phyloP scores from a whole-genome alignment of 2,329 filamentous ascomycete species.

The Emmonsiellopsis sp. region DNA sequence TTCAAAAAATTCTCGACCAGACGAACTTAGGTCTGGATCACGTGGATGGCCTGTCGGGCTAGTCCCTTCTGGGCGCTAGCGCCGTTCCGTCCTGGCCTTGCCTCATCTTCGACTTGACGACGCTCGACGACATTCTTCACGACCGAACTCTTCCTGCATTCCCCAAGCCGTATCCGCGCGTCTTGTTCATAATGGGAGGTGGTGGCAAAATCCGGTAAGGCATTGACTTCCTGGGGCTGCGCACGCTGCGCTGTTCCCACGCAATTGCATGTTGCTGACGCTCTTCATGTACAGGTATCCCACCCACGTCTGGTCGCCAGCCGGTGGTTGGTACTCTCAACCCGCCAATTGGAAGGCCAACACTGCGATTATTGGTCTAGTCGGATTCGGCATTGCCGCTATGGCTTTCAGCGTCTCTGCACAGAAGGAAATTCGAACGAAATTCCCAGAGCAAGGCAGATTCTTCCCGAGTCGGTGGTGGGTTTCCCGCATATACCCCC shows the following conservation, averaged over 20 bases:
- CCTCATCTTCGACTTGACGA: neutral
- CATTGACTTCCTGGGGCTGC: slow-evolving; percentile 39
- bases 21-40: slow-evolving; percentile 25
- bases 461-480: slow-evolving; percentile 83
- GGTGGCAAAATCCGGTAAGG: slow-evolving; percentile 66
- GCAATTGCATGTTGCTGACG: slow-evolving; percentile 8
- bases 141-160: slow-evolving; percentile 6
- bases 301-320: slow-evolving; percentile 98
- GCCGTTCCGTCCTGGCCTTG: slow-evolving; percentile 5
- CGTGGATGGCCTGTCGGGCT: slow-evolving; percentile 23
- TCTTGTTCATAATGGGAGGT: slow-evolving; percentile 51
- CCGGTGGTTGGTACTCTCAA: slow-evolving; percentile 95
- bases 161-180: slow-evolving; percentile 7
- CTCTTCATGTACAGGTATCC: slow-evolving; percentile 59
- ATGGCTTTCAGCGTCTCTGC: slow-evolving; percentile 64
- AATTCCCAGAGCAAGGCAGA: slow-evolving; percentile 64
- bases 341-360: slow-evolving; percentile 92
- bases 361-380: slow-evolving; percentile 64
- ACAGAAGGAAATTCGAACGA: slow-evolving; percentile 60
- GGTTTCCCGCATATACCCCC: slow-evolving; percentile 21
- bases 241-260: slow-evolving; percentile 7
- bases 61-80: slow-evolving; percentile 16
- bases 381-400: slow-evolving; percentile 59
- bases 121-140: neutral
- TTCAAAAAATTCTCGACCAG: slow-evolving; percentile 26